Evolutionary conservation across 2,329 filamentous ascomycete genomes (phyloP).

Genomic region (Talaromyces piceae): DNA sequence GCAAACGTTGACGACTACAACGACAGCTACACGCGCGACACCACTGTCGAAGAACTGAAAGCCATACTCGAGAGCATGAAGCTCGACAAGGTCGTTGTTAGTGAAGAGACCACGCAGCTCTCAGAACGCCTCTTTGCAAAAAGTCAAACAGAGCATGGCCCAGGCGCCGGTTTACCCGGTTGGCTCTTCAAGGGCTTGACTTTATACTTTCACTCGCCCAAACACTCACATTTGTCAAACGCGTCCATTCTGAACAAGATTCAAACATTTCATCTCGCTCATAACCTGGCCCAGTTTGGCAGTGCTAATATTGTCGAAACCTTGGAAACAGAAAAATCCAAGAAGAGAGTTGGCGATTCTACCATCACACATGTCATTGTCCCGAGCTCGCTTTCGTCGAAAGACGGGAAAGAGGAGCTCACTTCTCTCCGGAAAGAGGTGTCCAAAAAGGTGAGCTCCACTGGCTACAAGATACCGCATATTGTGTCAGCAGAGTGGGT

Average conservation of each 20-base stretch:
- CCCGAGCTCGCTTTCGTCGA: conserved; percentile 33
- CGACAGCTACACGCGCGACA: conserved; percentile 74
- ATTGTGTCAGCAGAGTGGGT: conserved; percentile 68
- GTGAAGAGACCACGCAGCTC: conserved; percentile 43
- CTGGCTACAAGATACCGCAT: conserved; percentile 52
- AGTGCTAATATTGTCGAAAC: conserved; percentile 52
- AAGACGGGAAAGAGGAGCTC: conserved; percentile 30
- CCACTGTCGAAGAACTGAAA: conserved; percentile 56
- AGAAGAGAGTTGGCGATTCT: conserved; percentile 26
- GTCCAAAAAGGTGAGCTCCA: conserved; percentile 12
- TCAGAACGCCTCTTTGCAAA: conserved; percentile 45
- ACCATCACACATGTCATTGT: conserved; percentile 68
- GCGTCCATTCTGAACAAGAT: background rate
- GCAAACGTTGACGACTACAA: conserved; percentile 66
- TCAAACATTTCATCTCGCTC: conserved; percentile 32
- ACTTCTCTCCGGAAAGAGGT: conserved; percentile 25
- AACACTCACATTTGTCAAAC: background rate
- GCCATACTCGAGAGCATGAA: conserved; percentile 39
- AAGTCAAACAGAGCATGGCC: conserved; percentile 36
- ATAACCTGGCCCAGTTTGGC: conserved; percentile 60
- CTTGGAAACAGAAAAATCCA: conserved; percentile 25
- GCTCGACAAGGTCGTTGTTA: conserved; percentile 14
- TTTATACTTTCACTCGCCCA: conserved; percentile 34
- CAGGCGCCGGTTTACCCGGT: conserved; percentile 19
- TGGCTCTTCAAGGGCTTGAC: conserved; percentile 44